These are phyloP conservation scores for Pleurotus sapidus DNA, from an alignment of 768 basidiomycete species.

Conservation along the genomic window DNA sequence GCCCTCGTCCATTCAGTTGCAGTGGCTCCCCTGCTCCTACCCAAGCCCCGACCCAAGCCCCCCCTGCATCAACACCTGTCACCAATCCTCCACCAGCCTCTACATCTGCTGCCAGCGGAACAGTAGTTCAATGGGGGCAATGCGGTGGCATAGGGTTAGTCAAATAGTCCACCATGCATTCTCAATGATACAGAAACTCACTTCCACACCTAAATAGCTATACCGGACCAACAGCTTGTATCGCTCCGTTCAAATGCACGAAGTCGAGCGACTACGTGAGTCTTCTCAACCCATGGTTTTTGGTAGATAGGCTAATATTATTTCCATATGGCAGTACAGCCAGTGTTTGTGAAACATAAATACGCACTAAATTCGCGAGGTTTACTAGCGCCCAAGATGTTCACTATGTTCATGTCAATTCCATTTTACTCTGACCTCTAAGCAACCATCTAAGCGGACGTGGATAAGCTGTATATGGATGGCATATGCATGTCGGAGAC, in stretches of 20 bases:
- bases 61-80: constrained; percentile 14
- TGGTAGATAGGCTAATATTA: background rate
- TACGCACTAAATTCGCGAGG: too few relatives aligned
- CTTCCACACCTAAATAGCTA: constrained; percentile 18
- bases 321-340: constrained; percentile 19
- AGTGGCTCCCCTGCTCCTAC: constrained; percentile 10
- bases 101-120: constrained; percentile 18
- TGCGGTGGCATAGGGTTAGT: constrained; percentile 37
- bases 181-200: background rate
- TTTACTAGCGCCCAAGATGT: too few relatives aligned
- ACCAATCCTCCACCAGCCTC: constrained; percentile 14
- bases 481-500: too few relatives aligned
- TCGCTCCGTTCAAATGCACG: constrained; percentile 30
- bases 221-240: constrained; percentile 33
- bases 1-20: constrained; percentile 38
- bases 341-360: constrained; percentile 18
- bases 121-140: constrained; percentile 39
- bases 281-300: constrained; percentile 4
- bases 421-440: too few relatives aligned
- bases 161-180: background rate
- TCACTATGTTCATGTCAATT: too few relatives aligned
- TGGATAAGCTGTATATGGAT: too few relatives aligned
- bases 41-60: constrained; percentile 9
- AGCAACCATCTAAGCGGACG: too few relatives aligned
- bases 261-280: constrained; percentile 31